A percentile compares a stretch with the other conserved stretches of the same genome.
Conservation (phyloP, 306 rosid species). For the Chamaecrista fasciculata region DNA sequence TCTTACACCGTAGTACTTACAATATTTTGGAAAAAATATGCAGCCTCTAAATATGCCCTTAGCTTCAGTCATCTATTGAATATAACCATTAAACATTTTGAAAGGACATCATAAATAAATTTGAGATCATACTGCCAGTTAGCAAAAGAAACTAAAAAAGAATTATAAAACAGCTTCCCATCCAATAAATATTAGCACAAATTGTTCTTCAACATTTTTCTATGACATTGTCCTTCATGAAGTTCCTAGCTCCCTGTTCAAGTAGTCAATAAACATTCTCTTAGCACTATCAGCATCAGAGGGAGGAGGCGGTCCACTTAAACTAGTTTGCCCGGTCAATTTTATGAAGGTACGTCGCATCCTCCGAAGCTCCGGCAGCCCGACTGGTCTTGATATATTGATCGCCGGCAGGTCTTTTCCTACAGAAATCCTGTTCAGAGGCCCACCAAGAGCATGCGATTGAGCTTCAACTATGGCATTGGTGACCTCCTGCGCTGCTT, state of each 20-base stretch:
- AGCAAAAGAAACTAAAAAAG: too few relatives aligned
- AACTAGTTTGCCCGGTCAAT: conserved; percentile 88
- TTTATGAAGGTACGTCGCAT: conserved; percentile 78
- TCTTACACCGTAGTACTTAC: too few relatives aligned
- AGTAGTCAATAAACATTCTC: conserved; percentile 93
- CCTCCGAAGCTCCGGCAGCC: conserved; percentile 86
- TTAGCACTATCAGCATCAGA: conserved; percentile 84
- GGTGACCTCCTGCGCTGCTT: conserved; percentile 83
- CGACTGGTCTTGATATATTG: conserved; percentile 61
- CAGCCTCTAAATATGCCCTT: too few relatives aligned
- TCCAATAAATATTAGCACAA: too few relatives aligned
- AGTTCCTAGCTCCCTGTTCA: conserved; percentile 85
- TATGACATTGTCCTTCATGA: conserved; percentile 48
- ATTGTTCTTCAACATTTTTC: too few relatives aligned
- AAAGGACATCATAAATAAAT: too few relatives aligned
- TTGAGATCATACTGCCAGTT: too few relatives aligned
- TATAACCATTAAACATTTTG: too few relatives aligned
- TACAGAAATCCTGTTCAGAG: conserved; percentile 61
- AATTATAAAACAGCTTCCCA: too few relatives aligned
- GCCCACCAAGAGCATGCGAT: conserved; percentile 80
- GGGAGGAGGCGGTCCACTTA: conserved; percentile 89
- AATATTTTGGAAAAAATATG: too few relatives aligned
- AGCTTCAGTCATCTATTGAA: too few relatives aligned
- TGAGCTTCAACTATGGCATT: conserved; percentile 84
- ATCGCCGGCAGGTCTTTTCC: conserved; percentile 69